These are phyloP conservation scores for Solanum ahanhuiri DNA, from an alignment of 257 asterid species.

Conservation along the genomic window DNA sequence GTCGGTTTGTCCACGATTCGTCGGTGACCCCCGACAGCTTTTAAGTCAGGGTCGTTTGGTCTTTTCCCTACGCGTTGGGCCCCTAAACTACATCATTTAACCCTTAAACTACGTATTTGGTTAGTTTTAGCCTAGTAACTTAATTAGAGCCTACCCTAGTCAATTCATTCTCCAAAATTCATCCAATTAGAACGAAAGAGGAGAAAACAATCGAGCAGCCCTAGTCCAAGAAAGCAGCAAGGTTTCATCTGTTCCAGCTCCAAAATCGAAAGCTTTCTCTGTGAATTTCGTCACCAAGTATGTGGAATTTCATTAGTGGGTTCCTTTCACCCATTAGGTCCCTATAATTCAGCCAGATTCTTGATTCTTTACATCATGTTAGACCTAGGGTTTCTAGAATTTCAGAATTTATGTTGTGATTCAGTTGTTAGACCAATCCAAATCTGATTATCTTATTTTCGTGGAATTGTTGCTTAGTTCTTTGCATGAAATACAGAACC, in stretches of 20 bases:
- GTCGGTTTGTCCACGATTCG: background rate
- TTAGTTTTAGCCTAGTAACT: background rate
- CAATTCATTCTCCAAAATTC: background rate
- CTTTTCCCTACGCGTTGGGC: background rate
- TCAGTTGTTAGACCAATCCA: too few species aligned
- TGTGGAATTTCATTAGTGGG: background rate
- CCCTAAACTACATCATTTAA: too few species aligned
- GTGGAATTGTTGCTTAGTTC: too few species aligned
- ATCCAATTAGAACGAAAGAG: too few species aligned
- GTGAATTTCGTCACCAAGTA: background rate
- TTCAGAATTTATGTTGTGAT: too few species aligned
- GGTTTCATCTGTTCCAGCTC: too few species aligned
- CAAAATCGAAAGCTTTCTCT: background rate
- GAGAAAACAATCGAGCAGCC: background rate
- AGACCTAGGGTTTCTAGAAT: too few species aligned
- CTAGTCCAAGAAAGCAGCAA: background rate
- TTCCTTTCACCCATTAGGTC: background rate
- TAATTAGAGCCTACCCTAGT: too few species aligned
- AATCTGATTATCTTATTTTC: too few species aligned
- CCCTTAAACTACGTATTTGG: background rate
- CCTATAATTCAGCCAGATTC: background rate
- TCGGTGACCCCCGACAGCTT: accelerated
- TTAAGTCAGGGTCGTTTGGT: background rate
- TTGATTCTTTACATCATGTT: background rate
- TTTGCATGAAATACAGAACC: too few species aligned